These are phyloP conservation scores for Fusarium pseudograminearum DNA, from an alignment of 2,329 filamentous ascomycete genomes.

Conservation along the genomic window DNA sequence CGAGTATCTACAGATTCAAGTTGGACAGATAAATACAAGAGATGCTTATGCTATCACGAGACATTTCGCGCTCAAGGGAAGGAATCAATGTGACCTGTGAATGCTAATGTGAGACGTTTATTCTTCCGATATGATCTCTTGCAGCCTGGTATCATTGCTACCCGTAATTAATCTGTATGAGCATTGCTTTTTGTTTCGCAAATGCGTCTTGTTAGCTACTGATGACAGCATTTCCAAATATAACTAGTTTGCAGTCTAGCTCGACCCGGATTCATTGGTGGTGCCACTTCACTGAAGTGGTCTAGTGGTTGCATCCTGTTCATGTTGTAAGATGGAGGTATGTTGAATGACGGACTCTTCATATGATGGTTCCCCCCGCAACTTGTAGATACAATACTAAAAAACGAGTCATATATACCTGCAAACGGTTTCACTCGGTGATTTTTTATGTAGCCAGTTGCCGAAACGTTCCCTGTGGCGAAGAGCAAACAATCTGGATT, in stretches of 20 bases:
- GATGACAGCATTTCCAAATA: neutral
- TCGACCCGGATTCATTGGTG: accelerated
- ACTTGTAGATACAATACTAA: no score
- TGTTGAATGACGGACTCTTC: neutral
- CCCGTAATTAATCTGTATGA: accelerated
- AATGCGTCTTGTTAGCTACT: neutral
- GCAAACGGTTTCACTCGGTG: neutral
- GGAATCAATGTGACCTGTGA: neutral
- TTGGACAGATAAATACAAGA: neutral
- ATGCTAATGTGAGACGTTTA: accelerated
- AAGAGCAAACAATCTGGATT: neutral
- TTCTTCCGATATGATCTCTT: neutral
- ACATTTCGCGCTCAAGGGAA: accelerated
- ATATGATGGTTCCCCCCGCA: accelerated
- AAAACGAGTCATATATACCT: neutral
- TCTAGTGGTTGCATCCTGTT: neutral
- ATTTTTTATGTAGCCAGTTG: neutral
- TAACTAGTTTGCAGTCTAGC: accelerated
- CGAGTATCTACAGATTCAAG: neutral
- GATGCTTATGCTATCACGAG: neutral
- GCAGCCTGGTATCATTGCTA: accelerated
- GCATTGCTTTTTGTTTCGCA: neutral
- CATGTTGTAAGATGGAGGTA: neutral
- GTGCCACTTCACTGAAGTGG: neutral
- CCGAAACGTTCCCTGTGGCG: neutral